A percentile compares a stretch with the other conserved stretches of the same genome.
Conservation (phyloP, 495 filamentous ascomycete genomes). For the Penicillium crystallinum region DNA sequence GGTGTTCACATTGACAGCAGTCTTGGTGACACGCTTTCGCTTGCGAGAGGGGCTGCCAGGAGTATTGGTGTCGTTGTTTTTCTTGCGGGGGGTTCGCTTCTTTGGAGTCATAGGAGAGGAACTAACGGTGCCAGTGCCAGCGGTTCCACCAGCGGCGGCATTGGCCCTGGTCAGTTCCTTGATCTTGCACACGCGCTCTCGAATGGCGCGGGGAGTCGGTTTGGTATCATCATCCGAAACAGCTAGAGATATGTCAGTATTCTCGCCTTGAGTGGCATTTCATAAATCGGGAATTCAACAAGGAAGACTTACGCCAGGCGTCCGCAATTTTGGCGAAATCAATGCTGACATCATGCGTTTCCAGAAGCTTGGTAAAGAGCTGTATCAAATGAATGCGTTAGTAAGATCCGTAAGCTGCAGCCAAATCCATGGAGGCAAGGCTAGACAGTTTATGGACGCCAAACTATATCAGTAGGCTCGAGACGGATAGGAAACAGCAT, state of each 20-base stretch:
- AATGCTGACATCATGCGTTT: conserved; percentile 38
- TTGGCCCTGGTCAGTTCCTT: conserved; percentile 13
- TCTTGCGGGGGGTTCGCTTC: not conserved
- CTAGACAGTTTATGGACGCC: no score
- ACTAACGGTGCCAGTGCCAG: not conserved
- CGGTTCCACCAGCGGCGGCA: not conserved
- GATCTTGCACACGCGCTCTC: conserved; percentile 42
- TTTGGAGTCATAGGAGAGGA: not conserved
- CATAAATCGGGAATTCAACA: not conserved
- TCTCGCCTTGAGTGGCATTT: not conserved
- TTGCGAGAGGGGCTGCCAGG: not conserved
- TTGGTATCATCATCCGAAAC: conserved; percentile 16
- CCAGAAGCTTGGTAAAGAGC: conserved; percentile 32
- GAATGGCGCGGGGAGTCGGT: conserved; percentile 46
- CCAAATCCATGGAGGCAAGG: no score
- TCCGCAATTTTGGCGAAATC: conserved; percentile 36
- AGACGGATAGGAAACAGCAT: no score
- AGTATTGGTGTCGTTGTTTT: not conserved
- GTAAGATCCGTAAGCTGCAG: no score
- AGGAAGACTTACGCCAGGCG: conserved; percentile 42
- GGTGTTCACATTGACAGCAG: not conserved
- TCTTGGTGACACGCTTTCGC: conserved; percentile 1
- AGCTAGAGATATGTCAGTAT: conserved; percentile 17
- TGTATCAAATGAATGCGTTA: no score
- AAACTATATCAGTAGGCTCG: no score